Base-by-base conservation (phyloP, 2,329 filamentous ascomycete genomes). In the Cladophialophora yegresii region DNA sequence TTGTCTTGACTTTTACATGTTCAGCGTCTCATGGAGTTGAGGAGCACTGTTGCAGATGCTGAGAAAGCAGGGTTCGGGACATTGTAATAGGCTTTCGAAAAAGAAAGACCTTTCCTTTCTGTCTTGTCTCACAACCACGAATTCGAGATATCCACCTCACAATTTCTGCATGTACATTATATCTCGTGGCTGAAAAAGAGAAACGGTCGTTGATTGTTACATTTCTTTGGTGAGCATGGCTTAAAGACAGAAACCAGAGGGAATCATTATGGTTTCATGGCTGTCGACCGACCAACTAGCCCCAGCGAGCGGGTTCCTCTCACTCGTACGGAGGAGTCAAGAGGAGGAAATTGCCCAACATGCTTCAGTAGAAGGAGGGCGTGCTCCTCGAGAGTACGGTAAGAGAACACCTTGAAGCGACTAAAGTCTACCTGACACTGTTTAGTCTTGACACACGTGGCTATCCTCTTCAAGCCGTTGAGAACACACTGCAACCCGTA, bases 131-230 rank as follows among this genome's bases (percentile, higher is more conserved):
- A 51, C 55, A 43, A 47, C 54, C 54, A 54, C 58, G 51, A 50
- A 36, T 66, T 64, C 64, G 61, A 63, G 56, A 62, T 64, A 62
- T 65, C 58, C 47, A 51, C 51, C 16, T 59, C 57, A 58, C 53
- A 66, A 60, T 69, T 58, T 53, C 40, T 62, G 60, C 50, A 64
- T 68, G 66, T 66, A 66, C 54, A 68, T 64, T 66, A 64, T 68
- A 61, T 66, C 58, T 65, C 51, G 53, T 63, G 56, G 36, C n/a
- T 58, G 61, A 20, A 50, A 61, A 60, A 63, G 40, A 47, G 33
- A 61, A 32, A 32, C 28, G 28, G 26, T 58, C 22, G 33, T 33
- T 55, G 54, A 60, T n/a, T 65, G 54, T 54, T 62, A 61, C 40
- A 58, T 12, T 49, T 12, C n/a, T 58, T 58, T 49, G 40, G n/a